Percentiles rank a stretch among this genome's conserved stretches.
Conservation (phyloP, 331 rosid genomes). For the Prunus yedoensis region DNA sequence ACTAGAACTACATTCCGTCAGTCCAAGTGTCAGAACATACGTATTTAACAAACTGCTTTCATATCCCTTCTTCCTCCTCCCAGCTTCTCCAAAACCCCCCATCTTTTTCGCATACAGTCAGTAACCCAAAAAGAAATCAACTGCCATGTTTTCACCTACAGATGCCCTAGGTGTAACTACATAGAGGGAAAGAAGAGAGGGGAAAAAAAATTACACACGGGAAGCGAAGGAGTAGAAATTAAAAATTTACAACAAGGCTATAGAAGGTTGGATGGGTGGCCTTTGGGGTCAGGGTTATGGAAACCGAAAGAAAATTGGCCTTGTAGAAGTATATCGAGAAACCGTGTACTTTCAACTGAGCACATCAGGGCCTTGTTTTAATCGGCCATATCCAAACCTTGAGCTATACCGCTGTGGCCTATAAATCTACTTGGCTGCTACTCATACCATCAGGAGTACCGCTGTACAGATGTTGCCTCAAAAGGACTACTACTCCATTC, state of each 20-base stretch:
- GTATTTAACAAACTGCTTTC: not conserved
- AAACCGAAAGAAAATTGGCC: constrained; percentile 2
- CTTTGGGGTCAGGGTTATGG: not conserved
- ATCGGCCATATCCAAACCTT: constrained; percentile 5
- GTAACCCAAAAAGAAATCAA: not conserved
- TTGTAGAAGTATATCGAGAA: constrained; percentile 9
- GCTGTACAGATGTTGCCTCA: constrained; percentile 11
- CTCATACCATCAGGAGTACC: not conserved
- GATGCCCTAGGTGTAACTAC: constrained; percentile 10
- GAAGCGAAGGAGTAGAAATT: not conserved
- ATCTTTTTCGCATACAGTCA: not conserved
- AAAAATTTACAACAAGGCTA: not conserved
- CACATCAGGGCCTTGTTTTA: constrained; percentile 16
- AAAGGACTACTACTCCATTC: constrained; percentile 7
- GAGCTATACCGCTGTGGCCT: constrained; percentile 3
- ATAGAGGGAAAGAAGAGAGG: not conserved
- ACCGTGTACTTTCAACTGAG: not conserved
- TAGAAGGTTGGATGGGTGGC: constrained; percentile 8
- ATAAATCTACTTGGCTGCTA: constrained; percentile 23
- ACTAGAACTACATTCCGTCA: not conserved
- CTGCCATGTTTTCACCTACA: not conserved
- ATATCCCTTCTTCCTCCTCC: constrained; percentile 3
- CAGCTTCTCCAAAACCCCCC: not conserved
- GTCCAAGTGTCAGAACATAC: not conserved
- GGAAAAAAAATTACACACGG: not conserved